phyloP scores from a whole-genome alignment of 129 eudicot genomes.

The Pittosporum tobira region DNA sequence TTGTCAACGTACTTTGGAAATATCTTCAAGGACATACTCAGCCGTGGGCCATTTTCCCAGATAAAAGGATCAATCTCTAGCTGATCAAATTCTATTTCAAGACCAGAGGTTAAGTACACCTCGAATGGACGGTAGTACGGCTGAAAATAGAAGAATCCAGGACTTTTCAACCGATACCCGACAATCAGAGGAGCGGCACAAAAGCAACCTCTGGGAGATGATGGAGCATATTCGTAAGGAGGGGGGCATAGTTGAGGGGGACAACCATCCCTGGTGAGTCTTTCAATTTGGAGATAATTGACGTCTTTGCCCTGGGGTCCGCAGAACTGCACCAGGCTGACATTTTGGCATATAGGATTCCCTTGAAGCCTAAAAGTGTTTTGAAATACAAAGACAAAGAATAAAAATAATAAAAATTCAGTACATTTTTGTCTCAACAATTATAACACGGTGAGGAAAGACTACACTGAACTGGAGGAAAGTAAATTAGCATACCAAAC shows the following conservation, averaged over 20 bases:
- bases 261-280: constrained; percentile 31
- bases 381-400: not conserved
- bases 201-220: constrained; percentile 49
- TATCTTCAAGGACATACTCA: constrained; percentile 49
- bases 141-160: constrained; percentile 47
- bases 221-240: constrained; percentile 52
- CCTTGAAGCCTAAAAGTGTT: constrained; percentile 59
- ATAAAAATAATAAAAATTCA: constrained; percentile 4
- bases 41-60: constrained; percentile 70
- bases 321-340: constrained; percentile 32
- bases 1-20: constrained; percentile 35
- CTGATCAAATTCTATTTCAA: constrained; percentile 37
- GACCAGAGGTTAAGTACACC: constrained; percentile 50
- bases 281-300: constrained; percentile 22
- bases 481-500: constrained; percentile 42
- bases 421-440: not conserved
- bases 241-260: constrained; percentile 41
- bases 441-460: not conserved
- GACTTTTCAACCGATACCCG: constrained; percentile 73
- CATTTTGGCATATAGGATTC: constrained; percentile 59
- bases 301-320: constrained; percentile 21
- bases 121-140: constrained; percentile 41
- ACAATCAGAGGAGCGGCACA: constrained; percentile 65
- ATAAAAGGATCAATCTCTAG: constrained; percentile 37
- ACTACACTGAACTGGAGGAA: not conserved